Evolutionary conservation across 345 rosid species (phyloP), one percentile per base, ranked within the genome.

Genomic region (Salix exigua): DNA sequence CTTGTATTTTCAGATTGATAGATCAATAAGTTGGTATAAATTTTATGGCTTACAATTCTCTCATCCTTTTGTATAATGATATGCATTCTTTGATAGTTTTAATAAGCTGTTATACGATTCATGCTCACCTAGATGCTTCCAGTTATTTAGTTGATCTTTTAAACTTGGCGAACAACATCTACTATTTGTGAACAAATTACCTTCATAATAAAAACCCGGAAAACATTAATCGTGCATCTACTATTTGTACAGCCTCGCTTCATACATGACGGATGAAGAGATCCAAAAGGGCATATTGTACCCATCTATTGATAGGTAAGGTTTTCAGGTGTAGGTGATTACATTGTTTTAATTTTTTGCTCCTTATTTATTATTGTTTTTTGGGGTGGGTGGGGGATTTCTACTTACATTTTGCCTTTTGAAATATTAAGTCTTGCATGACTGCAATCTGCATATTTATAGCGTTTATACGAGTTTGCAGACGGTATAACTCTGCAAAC

Each of bases 261-360:
- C 98, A 21, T 96, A 93, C 88, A 96, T 96, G 88, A 92, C 91
- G 0, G 93, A 96, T 16, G 94, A 90, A 71, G 99, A 96, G 81
- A 84, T 91, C 26, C 83, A 86, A 76, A 85, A 79, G 9, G 99
- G 99, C 75, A 80, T 93, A 75, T 81, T 96, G 80, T 96, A 89
- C 82, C 99, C 98, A 74, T 96, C 97, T n/a, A 82, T 96, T 75
- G 55, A 85, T 75, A 85, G 96, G 99, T 96, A 88, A 66, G 74
- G 69, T 18, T 75, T 60, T 65, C 63, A 42, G 16, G 30, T 63
- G 11, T 78, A 50, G 14, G 38, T 21, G 63, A 60, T 35, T 21
- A 69, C 37, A 40, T 40, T 10, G 12, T 40, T 40, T 44, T 13
- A 44, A 0, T 44, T 1, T 44, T 13, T 44, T 44, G 9, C 11